Evolutionary conservation across 805 yeast species (phyloP), one percentile per base, ranked within the genome.

Genomic region (Cyberlindnera saturnus): DNA sequence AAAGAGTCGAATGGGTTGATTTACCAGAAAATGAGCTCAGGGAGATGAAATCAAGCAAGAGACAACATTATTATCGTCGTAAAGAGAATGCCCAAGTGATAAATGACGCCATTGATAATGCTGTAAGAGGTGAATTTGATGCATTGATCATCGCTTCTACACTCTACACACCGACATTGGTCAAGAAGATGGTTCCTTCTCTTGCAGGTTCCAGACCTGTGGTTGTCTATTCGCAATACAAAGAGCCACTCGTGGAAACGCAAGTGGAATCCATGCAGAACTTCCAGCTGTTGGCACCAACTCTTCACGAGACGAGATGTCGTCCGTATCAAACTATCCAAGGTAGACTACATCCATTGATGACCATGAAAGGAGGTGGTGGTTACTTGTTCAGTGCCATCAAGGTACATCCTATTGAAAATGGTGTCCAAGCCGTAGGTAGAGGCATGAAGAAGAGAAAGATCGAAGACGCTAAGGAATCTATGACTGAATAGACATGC

Each of bases 291-390:
- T 68, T 93, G 52, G 91, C 93, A 0, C 95, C 97, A 5, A 77
- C 87, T 14, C 78, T 91, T 18, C 72, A 76, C 48, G 96, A 90
- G 62, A 78, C 95, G 1, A 73, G 86, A 48, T 93, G 85, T 11
- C 76, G 97, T 50, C 82, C 81, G 39, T 90, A 84, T 61, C 99
- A 93, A 67, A 88, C 97, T 3, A 79, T 91, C 26, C 87, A 95
- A 16, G 99, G 98, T 7, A 81, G 95, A 59, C 70, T 91, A 56
- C 99, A 93, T 62, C 99, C 99, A 0, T 59, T 82, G 47, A 93
- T 93, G 99, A 86, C 97, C 0, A 81, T 83, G 73, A 75, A 87
- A 55, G 89, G 96, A 6, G 90, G 84, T 45, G 98, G 97, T 48
- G 99, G 99, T 0, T 91, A 79, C 61, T 61, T 93, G 3, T 67